phyloP scores from a whole-genome alignment of 139 green algal genomes.

The Auxenochlorella pyrenoidosa region DNA sequence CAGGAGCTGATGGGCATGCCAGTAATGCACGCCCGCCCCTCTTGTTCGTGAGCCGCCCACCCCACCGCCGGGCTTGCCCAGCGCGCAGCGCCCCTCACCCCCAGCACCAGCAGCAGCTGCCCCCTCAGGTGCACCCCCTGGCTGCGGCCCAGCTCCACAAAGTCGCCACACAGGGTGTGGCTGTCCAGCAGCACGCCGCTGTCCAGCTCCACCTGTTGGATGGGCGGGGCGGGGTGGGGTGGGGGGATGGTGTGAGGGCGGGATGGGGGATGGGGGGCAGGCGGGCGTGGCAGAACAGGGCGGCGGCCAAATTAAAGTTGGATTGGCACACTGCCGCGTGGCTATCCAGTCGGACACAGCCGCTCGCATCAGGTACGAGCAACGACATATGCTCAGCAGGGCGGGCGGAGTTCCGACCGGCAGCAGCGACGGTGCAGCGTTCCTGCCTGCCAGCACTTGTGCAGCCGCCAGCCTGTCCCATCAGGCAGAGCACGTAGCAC shows the following conservation, averaged over 20 bases:
- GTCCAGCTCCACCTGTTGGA: slow-evolving; percentile 16
- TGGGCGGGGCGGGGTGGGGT: not conserved
- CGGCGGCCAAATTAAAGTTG: no score
- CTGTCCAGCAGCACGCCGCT: slow-evolving; percentile 22
- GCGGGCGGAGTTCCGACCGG: no score
- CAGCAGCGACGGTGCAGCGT: not conserved
- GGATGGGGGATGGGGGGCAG: no score
- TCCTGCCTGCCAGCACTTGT: not conserved
- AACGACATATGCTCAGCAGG: no score
- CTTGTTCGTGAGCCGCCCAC: no score
- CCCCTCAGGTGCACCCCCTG: slow-evolving; percentile 27
- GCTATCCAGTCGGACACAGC: no score
- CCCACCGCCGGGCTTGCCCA: no score
- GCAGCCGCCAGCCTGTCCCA: not conserved
- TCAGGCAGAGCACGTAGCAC: not conserved
- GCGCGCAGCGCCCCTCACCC: not conserved
- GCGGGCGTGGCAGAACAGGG: no score
- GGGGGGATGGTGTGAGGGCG: not conserved
- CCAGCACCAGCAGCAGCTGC: slow-evolving; percentile 41
- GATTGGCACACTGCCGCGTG: no score
- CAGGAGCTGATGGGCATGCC: not conserved
- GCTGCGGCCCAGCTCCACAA: slow-evolving; percentile 32
- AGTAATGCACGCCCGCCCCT: not conserved
- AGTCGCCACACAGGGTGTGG: slow-evolving; percentile 18
- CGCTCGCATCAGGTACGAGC: no score